Evolutionary conservation across 2,329 filamentous ascomycete genomes (phyloP), one percentile per base, ranked within the genome.

Genomic region (Botrytis sinoallii): DNA sequence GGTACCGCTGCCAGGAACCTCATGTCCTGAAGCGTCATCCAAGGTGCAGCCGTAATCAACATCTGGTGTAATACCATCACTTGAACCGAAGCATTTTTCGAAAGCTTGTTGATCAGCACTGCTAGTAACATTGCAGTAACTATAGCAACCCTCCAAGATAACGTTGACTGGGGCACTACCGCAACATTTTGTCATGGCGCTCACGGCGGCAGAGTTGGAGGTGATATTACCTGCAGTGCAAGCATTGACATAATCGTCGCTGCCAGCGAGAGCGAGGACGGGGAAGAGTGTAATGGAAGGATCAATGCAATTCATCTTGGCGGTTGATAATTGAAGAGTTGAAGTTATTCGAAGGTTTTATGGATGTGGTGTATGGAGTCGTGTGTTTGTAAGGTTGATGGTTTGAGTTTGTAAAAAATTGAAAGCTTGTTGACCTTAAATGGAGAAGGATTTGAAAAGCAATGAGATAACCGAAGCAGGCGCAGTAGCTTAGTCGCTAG

Each of bases 101-200:
- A 55, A 72, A 32, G 32, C 40, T 38, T 38, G 7, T 72, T 72
- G 71, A 72, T 55, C 70, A 46, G 61, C 14, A 52, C 71, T 60
- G 63, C 64, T 40, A 38, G 71, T 73, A 16, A 73, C 32, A 44
- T 73, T 73, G 44, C 71, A 73, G 22, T 70, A 73, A 55, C 65
- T 70, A n/a, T 70, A 73, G 38, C 71, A 73, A 8, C 66, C 71
- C 35, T 70, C 71, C 25, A 44, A 4, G 22, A 70, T n/a, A 14
- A 55, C 65, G 4, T 29, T 63, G 35, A 73, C 35, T 16, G 71
- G 32, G 29, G 52, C 57, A 32, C 42, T 63, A 29, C 71, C 71
- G 46, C 71, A 73, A 25, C 71, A 73, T n/a, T 7, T 55, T 35
- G n/a, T 25, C 40, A 73, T 29, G 6, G 63, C 38, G 32, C 66